Conservation (phyloP, 2,329 filamentous ascomycete species). For the Fonsecaea pugnacius region DNA sequence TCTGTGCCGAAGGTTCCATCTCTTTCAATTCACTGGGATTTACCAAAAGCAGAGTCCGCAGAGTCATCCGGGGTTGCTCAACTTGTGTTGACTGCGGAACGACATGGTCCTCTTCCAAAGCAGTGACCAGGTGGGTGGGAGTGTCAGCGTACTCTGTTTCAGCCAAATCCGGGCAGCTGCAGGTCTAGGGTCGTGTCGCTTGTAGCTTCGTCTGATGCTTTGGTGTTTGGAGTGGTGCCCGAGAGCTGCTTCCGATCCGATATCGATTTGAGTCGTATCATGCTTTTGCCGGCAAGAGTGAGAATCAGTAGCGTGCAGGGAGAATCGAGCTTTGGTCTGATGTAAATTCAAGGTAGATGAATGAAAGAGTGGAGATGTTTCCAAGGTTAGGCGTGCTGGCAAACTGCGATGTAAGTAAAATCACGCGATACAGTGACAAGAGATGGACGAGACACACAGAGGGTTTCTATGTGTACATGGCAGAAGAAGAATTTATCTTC, state of each 20-base stretch:
- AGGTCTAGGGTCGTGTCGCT: conserved; percentile 54
- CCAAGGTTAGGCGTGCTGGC: background rate
- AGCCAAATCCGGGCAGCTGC: conserved; percentile 50
- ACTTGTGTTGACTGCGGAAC: conserved; percentile 8
- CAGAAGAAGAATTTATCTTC: background rate
- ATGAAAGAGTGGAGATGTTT: background rate
- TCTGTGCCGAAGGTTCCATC: background rate
- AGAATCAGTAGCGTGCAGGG: background rate
- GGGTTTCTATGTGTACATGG: background rate
- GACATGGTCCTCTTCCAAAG: too few species aligned
- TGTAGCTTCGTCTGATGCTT: conserved; percentile 45
- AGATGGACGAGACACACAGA: background rate
- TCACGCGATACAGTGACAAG: background rate
- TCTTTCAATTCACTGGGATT: conserved; percentile 3
- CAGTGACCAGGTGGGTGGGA: background rate
- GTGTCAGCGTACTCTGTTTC: conserved; percentile 36
- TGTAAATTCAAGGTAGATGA: background rate
- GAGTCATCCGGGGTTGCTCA: conserved; percentile 33
- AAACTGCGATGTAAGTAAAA: background rate
- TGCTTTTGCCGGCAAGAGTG: background rate
- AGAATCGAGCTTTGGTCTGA: background rate
- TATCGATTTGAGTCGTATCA: background rate
- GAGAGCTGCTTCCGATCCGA: background rate
- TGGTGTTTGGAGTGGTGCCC: background rate
- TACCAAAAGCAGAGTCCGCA: conserved; percentile 26